Percentiles rank a stretch among this genome's conserved stretches.
These are phyloP conservation scores for Psilocybe tampanensis DNA, from an alignment of 768 basidiomycete species.

Conservation along the genomic window DNA sequence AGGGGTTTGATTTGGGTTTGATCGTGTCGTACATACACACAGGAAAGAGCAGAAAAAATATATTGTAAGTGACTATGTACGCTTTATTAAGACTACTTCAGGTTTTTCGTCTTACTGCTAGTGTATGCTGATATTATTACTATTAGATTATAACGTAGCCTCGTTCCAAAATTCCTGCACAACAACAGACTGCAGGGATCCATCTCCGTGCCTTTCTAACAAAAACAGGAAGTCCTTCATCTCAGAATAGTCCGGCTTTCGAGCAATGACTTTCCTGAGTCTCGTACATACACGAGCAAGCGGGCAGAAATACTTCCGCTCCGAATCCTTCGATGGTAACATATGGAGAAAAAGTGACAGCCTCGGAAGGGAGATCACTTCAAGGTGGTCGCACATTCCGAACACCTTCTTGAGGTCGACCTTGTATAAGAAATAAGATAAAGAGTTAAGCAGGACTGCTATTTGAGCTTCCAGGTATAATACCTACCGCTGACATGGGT, in stretches of 20 bases:
- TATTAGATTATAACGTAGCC: too few relatives aligned
- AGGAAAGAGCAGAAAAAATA: too few relatives aligned
- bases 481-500: constrained; percentile 14
- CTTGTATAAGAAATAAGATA: background rate
- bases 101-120: too few relatives aligned
- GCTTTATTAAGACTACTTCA: too few relatives aligned
- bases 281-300: constrained; percentile 1
- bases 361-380: constrained; percentile 10
- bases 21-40: too few relatives aligned
- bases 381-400: constrained; percentile 13
- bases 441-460: background rate
- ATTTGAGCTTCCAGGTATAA: background rate
- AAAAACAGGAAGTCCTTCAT: constrained; percentile 3
- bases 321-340: background rate
- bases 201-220: background rate
- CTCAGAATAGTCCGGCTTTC: constrained; percentile 12
- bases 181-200: background rate
- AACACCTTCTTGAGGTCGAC: constrained; percentile 12
- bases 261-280: constrained; percentile 14
- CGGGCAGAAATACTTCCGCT: constrained; percentile 6
- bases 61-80: too few relatives aligned
- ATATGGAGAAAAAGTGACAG: constrained; percentile 8
- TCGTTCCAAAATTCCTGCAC: background rate
- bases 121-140: too few relatives aligned
- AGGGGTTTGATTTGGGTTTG: too few relatives aligned